phyloP scores from a whole-genome alignment of 2,329 filamentous ascomycete species.

The Sordariomycetes sp. region DNA sequence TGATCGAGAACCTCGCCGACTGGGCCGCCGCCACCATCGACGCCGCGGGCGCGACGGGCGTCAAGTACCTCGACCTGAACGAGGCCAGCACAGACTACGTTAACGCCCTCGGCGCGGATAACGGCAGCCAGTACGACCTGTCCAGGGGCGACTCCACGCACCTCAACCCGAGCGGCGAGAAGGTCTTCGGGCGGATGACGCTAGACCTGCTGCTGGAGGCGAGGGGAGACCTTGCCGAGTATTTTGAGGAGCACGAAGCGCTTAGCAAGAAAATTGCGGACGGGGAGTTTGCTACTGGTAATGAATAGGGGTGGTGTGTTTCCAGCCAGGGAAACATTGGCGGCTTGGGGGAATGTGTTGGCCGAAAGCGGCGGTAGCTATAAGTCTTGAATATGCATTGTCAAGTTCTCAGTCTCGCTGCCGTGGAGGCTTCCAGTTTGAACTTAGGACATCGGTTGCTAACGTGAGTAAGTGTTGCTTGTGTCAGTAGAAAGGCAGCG shows the following conservation, averaged over 20 bases:
- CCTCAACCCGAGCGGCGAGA: conserved; percentile 38
- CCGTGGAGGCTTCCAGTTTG: too few relatives aligned
- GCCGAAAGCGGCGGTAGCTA: too few relatives aligned
- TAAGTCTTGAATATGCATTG: too few relatives aligned
- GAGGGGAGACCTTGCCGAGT: conserved; percentile 12
- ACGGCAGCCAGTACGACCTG: conserved; percentile 35
- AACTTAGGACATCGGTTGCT: too few relatives aligned
- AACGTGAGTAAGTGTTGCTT: too few relatives aligned
- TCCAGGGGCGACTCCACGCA: conserved; percentile 40
- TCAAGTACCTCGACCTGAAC: conserved; percentile 38
- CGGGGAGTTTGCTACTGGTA: conserved; percentile 16
- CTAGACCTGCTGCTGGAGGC: conserved; percentile 33
- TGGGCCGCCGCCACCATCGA: conserved; percentile 32
- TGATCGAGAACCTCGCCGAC: conserved; percentile 34
- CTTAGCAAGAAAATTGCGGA: conserved; percentile 20
- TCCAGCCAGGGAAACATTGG: too few relatives aligned
- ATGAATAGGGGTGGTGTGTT: conserved; percentile 11
- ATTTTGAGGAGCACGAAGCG: conserved; percentile 17
- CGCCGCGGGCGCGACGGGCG: conserved; percentile 27
- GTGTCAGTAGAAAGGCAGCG: too few relatives aligned
- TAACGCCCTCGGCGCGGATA: conserved; percentile 36
- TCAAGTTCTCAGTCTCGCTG: too few relatives aligned
- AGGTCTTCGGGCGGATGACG: conserved; percentile 48
- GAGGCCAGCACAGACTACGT: conserved; percentile 36
- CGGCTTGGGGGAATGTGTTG: too few relatives aligned